These are phyloP conservation scores for Pyrus hybrid DNA, from an alignment of 331 rosid species.

Conservation along the genomic window DNA sequence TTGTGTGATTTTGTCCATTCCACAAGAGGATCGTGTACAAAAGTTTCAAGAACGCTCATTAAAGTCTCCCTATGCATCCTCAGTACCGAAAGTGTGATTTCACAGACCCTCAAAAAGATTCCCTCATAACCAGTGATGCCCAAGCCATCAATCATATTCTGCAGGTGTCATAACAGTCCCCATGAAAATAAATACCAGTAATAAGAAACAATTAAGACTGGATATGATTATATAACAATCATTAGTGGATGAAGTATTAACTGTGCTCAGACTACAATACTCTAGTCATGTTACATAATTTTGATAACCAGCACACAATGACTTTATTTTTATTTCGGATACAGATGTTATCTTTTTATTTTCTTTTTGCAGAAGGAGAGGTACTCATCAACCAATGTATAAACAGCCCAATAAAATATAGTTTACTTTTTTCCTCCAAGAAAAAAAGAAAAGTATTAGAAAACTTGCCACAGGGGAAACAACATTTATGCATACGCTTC, in stretches of 20 bases:
- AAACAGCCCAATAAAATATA: neutral
- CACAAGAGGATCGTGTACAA: constrained; percentile 95
- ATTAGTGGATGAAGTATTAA: neutral
- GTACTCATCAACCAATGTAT: neutral
- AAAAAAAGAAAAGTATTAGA: neutral
- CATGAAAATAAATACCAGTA: constrained; percentile 17
- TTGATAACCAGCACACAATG: neutral
- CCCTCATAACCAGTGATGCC: constrained; percentile 99
- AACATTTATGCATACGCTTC: constrained; percentile 5
- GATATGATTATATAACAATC: neutral
- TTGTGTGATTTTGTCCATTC: constrained; percentile 97
- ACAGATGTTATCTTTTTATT: neutral
- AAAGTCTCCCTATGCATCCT: constrained; percentile 94
- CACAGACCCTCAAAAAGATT: constrained; percentile 79
- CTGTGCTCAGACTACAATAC: neutral
- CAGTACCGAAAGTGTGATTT: constrained; percentile 88
- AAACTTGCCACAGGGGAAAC: neutral
- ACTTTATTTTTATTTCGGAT: neutral
- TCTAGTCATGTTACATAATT: neutral
- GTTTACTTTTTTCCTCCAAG: neutral
- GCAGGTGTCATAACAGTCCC: constrained; percentile 24
- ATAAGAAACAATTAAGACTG: constrained; percentile 6
- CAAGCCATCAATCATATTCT: constrained; percentile 98
- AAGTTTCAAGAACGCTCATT: constrained; percentile 96
- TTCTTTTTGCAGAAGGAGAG: neutral